A percentile compares a stretch with the other conserved stretches of the same genome.
These are phyloP conservation scores for Leptodermis oblonga DNA, from an alignment of 257 asterid species.

Conservation along the genomic window DNA sequence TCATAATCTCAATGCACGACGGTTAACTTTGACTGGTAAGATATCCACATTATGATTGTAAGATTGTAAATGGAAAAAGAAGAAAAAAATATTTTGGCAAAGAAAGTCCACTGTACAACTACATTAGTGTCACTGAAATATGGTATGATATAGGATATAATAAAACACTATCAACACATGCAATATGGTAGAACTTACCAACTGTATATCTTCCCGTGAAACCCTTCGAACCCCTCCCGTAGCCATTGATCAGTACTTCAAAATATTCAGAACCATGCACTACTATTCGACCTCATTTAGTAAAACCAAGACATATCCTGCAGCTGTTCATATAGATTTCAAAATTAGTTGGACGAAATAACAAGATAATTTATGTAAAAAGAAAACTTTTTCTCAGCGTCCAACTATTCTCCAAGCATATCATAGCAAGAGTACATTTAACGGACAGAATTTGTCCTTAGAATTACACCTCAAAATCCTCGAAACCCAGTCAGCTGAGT, in stretches of 20 bases:
- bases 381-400: neutral
- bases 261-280: neutral
- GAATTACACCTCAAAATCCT: neutral
- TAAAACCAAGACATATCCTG: neutral
- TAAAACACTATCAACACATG: neutral
- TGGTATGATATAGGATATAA: neutral
- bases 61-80: neutral
- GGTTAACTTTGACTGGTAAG: neutral
- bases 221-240: conserved; percentile 55
- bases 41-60: neutral
- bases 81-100: neutral
- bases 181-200: conserved; percentile 41
- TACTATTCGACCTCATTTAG: neutral
- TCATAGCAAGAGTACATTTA: neutral
- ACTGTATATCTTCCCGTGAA: conserved; percentile 65
- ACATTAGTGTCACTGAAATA: neutral
- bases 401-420: neutral
- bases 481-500: neutral
- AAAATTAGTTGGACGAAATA: neutral
- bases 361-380: neutral
- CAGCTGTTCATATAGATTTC: neutral
- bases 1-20: neutral
- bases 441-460: neutral
- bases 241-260: conserved; percentile 42
- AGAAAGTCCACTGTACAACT: neutral